A percentile compares a stretch with the other conserved stretches of the same genome.
phyloP scores from a whole-genome alignment of 2,329 filamentous ascomycete genomes.

The Phaeosphaeria sp. region DNA sequence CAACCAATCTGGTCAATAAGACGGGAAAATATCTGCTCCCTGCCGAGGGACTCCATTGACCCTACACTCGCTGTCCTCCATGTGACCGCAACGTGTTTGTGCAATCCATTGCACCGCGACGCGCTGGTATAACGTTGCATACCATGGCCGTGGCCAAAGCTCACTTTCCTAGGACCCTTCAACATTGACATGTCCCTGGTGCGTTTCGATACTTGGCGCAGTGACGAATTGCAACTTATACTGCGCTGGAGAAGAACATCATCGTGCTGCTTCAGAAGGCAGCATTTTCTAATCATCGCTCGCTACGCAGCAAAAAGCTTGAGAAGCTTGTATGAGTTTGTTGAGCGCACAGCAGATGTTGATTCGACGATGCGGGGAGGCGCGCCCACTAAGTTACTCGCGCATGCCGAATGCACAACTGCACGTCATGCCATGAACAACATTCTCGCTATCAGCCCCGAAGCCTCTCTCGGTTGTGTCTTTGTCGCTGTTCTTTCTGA shows the following conservation, averaged over 20 bases:
- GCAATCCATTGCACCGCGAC: neutral
- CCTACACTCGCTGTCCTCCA: neutral
- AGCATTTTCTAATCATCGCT: neutral
- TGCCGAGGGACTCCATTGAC: neutral
- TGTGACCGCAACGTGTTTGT: neutral
- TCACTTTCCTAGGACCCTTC: neutral
- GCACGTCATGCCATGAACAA: neutral
- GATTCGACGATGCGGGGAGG: constrained; percentile 1
- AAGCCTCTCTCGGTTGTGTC: too few relatives aligned
- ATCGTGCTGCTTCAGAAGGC: neutral
- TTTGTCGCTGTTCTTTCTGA: neutral
- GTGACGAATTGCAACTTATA: neutral
- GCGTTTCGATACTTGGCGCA: neutral
- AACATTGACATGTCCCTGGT: neutral
- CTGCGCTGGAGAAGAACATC: neutral
- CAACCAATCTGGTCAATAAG: neutral
- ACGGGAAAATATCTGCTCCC: neutral
- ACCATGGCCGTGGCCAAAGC: neutral
- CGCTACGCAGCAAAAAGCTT: neutral
- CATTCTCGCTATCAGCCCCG: neutral
- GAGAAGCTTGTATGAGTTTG: neutral
- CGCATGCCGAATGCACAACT: neutral
- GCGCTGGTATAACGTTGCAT: neutral
- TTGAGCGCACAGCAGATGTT: neutral
- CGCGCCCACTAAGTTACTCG: neutral